Base-by-base conservation (phyloP, 2,329 filamentous ascomycete species). In the Didymella keratinophila region DNA sequence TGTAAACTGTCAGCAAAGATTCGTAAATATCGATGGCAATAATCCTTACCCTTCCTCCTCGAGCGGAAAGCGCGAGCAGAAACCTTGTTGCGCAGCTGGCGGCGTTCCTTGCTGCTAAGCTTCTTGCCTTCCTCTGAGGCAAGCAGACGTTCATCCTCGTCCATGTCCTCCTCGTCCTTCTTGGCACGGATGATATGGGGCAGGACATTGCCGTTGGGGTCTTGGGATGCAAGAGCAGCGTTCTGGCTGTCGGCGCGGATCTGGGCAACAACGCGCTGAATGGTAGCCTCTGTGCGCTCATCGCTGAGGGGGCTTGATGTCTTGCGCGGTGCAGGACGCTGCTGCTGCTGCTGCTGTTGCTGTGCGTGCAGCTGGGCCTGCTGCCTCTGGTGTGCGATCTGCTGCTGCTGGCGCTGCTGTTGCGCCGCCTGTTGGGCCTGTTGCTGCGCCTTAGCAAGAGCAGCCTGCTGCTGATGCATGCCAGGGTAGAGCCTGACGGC, bases 101-200 rank as follows among this genome's bases (percentile, higher is more conserved):
- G 89, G 60, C 95, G 89, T 80, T 98, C 93, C 81, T 98, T 98
- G 83, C 92, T 96, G 79, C 89, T 95, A n/a, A 99, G 86, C 83
- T 97, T 97, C 88, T 99, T 99, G 71, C 94, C 95, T 80, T 97
- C 94, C 72, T 99, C 95, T 61, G 93, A 97, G n/a, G 92, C 92
- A 46, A 97, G 83, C 10, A 97, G 83, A 66, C 92, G 86, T 83
- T 98, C 95, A 70, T 98, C 95, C 77, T 97, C 94, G 69, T 99
- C 95, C 94, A 99, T 98, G 52, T 98, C 94, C 62, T 97, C 93
- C 71, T 98, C 93, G 43, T 97, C 93, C 84, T 98, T 98, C 84
- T 89, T 93, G 63, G 86, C 80, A 63, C 89, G 89, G 48, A 89
- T 83, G 68, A 92, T 85, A 74, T 92, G 89, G 55, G 87, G 83